Base-by-base conservation (phyloP, 805 yeast genomes). In the Cyberlindnera euphorbiiphila region DNA sequence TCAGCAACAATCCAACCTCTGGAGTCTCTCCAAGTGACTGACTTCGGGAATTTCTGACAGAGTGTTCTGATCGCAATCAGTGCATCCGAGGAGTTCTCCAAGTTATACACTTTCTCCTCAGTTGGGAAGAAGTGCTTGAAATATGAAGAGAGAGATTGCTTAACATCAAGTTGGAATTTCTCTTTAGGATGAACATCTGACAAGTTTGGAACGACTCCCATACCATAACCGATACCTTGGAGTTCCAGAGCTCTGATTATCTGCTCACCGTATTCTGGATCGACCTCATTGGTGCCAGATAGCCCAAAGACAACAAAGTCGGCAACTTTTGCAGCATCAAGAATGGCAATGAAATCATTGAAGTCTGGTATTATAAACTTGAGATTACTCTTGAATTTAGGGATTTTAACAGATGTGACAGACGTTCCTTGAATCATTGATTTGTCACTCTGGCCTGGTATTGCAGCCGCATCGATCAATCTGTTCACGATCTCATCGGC, bases 291-390 rank as follows among this genome's bases (percentile, higher is more conserved):
- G 14, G 75, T 67, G 7, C 96, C 95, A 40, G 96, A 86, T 28
- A 93, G 66, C n/a, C 89, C 94, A 59, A 93, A 84, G 1, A 94
- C 65, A 3, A 88, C 93, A 56, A 78, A 87, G 65, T 93, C 98
- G 0, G 98, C 81, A 6, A 85, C 76, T 55, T 85, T 85, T 14
- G 94, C 86, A 23, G 94, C 83, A 62, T 93, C 97, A 40, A 93
- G 58, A 22, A 93, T 71, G 14, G 83, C 67, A 25, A 85, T 59
- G 35, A 88, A 71, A 55, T 83, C 75, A 36, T 64, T 56, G 65
- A 73, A 73, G 50, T 84, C 81, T 2, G 95, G 95, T 16, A 87
- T 72, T 35, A 89, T 68, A 41, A 75, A 62, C 56, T 85, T 84
- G 42, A 93, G 56, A 50, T 74, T 78, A 34, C 91, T 74, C 59